Percentiles rank a stretch among this genome's conserved stretches.
Conservation (phyloP, 139 green algal genomes). For the Auxenochlorella pyrenoidosa region DNA sequence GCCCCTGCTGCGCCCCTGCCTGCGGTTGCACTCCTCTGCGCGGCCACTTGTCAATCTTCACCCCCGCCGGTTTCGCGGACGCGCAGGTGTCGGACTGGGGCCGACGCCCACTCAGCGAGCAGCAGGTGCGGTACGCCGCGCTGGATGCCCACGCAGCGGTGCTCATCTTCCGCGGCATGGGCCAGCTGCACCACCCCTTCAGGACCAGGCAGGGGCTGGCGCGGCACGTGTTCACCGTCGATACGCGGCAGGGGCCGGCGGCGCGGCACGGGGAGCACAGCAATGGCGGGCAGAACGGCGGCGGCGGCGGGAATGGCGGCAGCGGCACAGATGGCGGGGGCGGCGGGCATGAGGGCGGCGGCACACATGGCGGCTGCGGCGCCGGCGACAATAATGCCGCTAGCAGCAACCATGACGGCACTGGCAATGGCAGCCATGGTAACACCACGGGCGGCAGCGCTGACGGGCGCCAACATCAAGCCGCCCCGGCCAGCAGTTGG, state of each 20-base stretch:
- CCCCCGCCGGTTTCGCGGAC: too few relatives aligned
- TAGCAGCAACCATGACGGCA: not conserved
- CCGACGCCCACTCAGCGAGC: constrained; percentile 60
- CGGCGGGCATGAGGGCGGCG: not conserved
- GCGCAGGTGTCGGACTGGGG: constrained; percentile 75
- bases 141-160: constrained; percentile 61
- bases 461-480: not conserved
- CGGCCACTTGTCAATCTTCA: too few relatives aligned
- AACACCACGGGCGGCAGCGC: not conserved
- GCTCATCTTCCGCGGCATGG: constrained; percentile 35
- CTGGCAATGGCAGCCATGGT: not conserved
- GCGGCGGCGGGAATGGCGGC: not conserved
- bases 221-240: not conserved
- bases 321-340: not conserved
- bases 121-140: constrained; percentile 73
- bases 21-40: too few relatives aligned
- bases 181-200: constrained; percentile 21
- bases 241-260: not conserved
- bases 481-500: not conserved
- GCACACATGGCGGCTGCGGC: too few relatives aligned
- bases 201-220: constrained; percentile 10
- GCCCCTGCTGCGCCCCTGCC: too few relatives aligned
- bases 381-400: too few relatives aligned
- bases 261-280: too few relatives aligned
- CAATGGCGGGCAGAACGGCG: not conserved